phyloP scores from a whole-genome alignment of 2,329 filamentous ascomycete species.

The Fusarium falciforme region DNA sequence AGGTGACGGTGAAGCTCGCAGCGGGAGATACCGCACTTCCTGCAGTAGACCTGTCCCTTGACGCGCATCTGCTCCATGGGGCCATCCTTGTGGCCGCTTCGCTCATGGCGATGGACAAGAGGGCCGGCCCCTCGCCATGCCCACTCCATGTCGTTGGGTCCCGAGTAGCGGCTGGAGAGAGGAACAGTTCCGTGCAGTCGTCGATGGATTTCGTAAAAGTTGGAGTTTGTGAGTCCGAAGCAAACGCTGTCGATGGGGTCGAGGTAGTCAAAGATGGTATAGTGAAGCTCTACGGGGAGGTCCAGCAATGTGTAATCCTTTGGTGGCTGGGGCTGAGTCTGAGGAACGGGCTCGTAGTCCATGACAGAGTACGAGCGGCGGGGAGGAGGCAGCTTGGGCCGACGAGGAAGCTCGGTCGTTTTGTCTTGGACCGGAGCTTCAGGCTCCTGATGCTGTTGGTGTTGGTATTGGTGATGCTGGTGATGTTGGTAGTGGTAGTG shows the following conservation, averaged over 20 bases:
- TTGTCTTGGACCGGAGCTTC: conserved; percentile 32
- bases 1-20: conserved; percentile 74
- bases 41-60: conserved; percentile 70
- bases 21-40: conserved; percentile 69
- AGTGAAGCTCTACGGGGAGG: conserved; percentile 70
- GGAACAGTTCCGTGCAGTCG: conserved; percentile 67
- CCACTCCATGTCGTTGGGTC: conserved; percentile 73
- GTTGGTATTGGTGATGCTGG: not conserved
- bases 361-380: conserved; percentile 71
- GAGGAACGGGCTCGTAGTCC: conserved; percentile 63
- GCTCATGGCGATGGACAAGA: conserved; percentile 49
- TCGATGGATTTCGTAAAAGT: conserved; percentile 69
- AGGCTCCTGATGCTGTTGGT: conserved; percentile 24
- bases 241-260: conserved; percentile 74
- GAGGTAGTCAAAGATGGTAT: conserved; percentile 69
- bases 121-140: conserved; percentile 69
- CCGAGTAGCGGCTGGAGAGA: conserved; percentile 66
- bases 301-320: conserved; percentile 60
- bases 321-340: conserved; percentile 61
- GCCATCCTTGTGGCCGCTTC: conserved; percentile 21
- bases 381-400: conserved; percentile 57
- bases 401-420: conserved; percentile 39
- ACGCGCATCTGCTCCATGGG: conserved; percentile 62
- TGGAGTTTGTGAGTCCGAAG: conserved; percentile 67
- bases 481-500: conserved; percentile 25